Base-by-base conservation (phyloP, 495 filamentous ascomycete species). In the Apodospora peruviana region DNA sequence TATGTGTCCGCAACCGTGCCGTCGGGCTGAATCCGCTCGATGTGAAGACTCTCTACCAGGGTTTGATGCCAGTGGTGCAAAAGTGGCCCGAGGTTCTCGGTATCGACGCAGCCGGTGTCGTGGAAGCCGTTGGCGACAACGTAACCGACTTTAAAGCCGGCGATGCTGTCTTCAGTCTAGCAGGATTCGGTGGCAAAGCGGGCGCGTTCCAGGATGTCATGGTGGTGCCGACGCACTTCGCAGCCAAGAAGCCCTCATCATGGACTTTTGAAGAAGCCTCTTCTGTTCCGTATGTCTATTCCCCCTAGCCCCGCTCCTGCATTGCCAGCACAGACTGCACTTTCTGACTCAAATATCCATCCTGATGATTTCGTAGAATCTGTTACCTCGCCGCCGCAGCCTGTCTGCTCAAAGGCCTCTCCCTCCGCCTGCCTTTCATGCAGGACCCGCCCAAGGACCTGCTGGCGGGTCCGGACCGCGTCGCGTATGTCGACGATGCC, bases 141-240 rank as follows among this genome's bases (percentile, higher is more conserved):
- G 66, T 70, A 16, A 58, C 53, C 14, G 38, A 36, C 8, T 53
- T 67, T 35, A 59, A 64, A 44, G 24, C 56, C 25, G 73, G 72
- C 17, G 72, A 75, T 24, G 62, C 66, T 40, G 72, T 76, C 21
- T 40, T 71, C 16, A 62, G 55, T 10, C 37, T 59, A 2, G 44
- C 43, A 19, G 58, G 46, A 1, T 43, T 55, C 11, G 62, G 59
- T 7, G 45, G 54, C 0, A 48, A 57, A 32, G 51, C 51, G 5
- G 67, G 61, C 18, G 58, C 66, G 12, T 77, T 69, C 48, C 73
- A 75, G 39, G 66, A 72, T 22, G 57, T 64, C 24, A 59, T 56
- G 19, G 51, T 58, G 14, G 61, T 69, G 14, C 62, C 65, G 2
- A 59, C 65, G 45, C 42, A 62, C 12, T 64, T 56, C 12, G 65